Evolutionary conservation across 148 eudicot genomes (phyloP).

Genomic region (Salicornia ramosissima): DNA sequence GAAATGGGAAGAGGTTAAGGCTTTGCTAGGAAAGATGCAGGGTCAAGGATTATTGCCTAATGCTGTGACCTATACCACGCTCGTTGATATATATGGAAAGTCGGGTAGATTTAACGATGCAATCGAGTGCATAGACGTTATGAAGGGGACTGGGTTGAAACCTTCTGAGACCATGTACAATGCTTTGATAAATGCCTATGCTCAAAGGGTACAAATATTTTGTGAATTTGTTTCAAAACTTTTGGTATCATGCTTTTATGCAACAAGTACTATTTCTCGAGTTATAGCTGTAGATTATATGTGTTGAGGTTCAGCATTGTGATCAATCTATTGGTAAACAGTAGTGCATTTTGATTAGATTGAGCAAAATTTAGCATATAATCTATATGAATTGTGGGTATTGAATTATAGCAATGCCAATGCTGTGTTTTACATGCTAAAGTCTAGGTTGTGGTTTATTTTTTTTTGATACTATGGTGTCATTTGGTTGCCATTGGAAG

Average conservation of each 20-base stretch:
- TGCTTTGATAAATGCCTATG: conserved; percentile 98
- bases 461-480: no score
- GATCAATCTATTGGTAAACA: background rate
- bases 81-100: conserved; percentile 76
- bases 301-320: background rate
- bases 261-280: no score
- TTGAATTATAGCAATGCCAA: background rate
- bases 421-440: background rate
- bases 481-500: no score
- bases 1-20: conserved; percentile 69
- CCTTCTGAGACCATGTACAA: conserved; percentile 87
- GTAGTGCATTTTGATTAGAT: background rate
- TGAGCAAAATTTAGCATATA: background rate
- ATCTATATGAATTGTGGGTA: background rate
- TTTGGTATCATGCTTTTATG: no score
- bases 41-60: conserved; percentile 83
- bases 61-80: conserved; percentile 85
- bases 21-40: conserved; percentile 68
- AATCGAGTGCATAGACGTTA: conserved; percentile 83
- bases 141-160: conserved; percentile 84
- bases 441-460: background rate
- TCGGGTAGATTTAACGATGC: conserved; percentile 91
- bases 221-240: no score
- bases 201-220: conserved; percentile 98
- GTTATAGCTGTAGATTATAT: no score